Percentiles rank a stretch among this genome's conserved stretches.
These are phyloP conservation scores for Sclerospora graminicola DNA, from an alignment of 352 stramenopile species.

Conservation along the genomic window DNA sequence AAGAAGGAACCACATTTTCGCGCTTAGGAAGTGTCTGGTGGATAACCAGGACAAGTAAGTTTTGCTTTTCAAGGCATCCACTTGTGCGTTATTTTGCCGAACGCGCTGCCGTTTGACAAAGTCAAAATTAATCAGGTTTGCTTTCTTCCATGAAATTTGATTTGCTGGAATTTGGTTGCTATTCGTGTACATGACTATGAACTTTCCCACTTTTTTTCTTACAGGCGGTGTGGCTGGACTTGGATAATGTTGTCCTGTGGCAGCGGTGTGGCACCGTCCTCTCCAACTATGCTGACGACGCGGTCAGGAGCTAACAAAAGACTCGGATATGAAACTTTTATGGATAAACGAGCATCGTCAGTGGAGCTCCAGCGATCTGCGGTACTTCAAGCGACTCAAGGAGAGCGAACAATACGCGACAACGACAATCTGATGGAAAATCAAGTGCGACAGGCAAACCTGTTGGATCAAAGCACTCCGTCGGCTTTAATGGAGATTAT, in stretches of 20 bases:
- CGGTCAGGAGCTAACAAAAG: constrained; percentile 3
- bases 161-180: too few species aligned
- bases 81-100: too few species aligned
- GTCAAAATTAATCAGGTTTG: too few species aligned
- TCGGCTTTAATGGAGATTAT: constrained; percentile 19
- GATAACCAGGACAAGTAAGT: too few species aligned
- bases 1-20: too few species aligned
- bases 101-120: too few species aligned
- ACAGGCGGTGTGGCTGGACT: too few species aligned
- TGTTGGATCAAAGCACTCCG: neutral
- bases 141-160: too few species aligned
- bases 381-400: constrained; percentile 1
- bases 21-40: too few species aligned
- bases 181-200: too few species aligned
- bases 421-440: constrained; percentile 12
- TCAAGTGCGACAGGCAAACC: constrained; percentile 9
- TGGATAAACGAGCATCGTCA: constrained; percentile 13
- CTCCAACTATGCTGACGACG: constrained; percentile 5
- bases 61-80: too few species aligned
- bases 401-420: constrained; percentile 15
- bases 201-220: too few species aligned
- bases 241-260: constrained; percentile 10
- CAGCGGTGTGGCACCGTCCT: constrained; percentile 7
- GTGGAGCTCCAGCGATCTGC: constrained; percentile 1
- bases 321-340: constrained; percentile 26